These are phyloP conservation scores for Rhizopogon rudus DNA, from an alignment of 768 basidiomycete genomes.

Conservation along the genomic window DNA sequence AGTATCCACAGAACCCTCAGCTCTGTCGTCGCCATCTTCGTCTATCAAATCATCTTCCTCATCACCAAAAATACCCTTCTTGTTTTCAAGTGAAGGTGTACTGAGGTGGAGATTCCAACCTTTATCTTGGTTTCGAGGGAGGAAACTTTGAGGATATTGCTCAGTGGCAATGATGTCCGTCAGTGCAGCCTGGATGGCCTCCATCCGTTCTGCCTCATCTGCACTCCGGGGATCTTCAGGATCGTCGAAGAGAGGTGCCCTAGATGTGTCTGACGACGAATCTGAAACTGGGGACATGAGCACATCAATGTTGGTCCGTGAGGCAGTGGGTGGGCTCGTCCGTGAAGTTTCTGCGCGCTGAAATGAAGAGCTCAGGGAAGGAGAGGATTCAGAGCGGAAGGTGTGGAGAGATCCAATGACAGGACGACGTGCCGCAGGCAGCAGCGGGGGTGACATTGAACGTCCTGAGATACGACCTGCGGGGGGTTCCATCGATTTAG, in stretches of 20 bases:
- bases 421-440: conserved; percentile 11
- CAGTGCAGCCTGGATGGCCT: conserved; percentile 93
- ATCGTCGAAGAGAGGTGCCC: conserved; percentile 79
- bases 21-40: conserved; percentile 36
- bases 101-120: conserved; percentile 4
- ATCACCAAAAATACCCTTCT: conserved; percentile 31
- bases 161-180: conserved; percentile 94
- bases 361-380: conserved; percentile 20
- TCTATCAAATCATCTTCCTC: conserved; percentile 40
- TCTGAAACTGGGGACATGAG: conserved; percentile 72
- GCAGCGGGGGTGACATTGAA: conserved; percentile 10
- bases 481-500: conserved; percentile 4
- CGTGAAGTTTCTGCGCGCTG: conserved; percentile 16
- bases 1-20: conserved; percentile 19
- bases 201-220: conserved; percentile 82
- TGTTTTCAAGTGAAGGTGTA: conserved; percentile 9
- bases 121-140: conserved; percentile 6
- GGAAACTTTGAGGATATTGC: conserved; percentile 36
- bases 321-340: conserved; percentile 13
- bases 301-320: conserved; percentile 61
- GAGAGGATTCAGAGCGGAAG: conserved; percentile 33
- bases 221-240: conserved; percentile 56
- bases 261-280: conserved; percentile 43
- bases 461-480: conserved; percentile 2
- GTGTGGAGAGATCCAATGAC: conserved; percentile 11